Evolutionary conservation across 2,329 filamentous ascomycete genomes (phyloP), one percentile per base, ranked within the genome.

Genomic region (Teratosphaeria pseudoeucalypti): DNA sequence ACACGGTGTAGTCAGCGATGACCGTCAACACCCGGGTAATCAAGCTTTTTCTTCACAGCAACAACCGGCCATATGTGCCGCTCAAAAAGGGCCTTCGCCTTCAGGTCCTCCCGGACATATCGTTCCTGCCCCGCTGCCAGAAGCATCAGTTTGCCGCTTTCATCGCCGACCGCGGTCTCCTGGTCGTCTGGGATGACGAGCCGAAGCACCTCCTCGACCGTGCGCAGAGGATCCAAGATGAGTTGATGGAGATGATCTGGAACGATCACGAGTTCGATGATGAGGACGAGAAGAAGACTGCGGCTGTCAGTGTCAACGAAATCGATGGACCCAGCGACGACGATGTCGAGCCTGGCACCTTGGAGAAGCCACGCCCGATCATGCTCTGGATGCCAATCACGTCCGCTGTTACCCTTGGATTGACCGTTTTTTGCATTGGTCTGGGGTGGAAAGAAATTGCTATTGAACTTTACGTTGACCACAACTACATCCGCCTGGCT

Each of bases 141-240:
- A 84, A 85, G 68, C 82, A 85, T 71, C 83, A 86, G 62, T 85
- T 84, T 66, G 83, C 82, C n/a, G 83, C 84, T 9, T 86, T 86
- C 68, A 81, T 86, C 57, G 76, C 80, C 61, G 81, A 85, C 63
- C 74, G 77, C n/a, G 76, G 77, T 52, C 75, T 85, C 47, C 71
- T 86, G n/a, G 75, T 85, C 5, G 82, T 85, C 27, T 86, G 84
- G 84, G 84, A 85, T 52, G 84, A 86, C 63, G 79, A 85, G 49
- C 81, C 83, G 14, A 78, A 79, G 63, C 78, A 80, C 59, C 71
- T 85, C 16, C 71, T 85, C 11, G 71, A 75, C 14, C 77, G 84
- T 49, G 81, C 78, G 0, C 74, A 77, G 57, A 74, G 74, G 52
- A 76, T 86, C 37, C 81, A 85, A 68, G 68, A 73, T 57, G 76